phyloP scores from a whole-genome alignment of 1,284 basidiomycete species.

The Apiotrichum brassicae region DNA sequence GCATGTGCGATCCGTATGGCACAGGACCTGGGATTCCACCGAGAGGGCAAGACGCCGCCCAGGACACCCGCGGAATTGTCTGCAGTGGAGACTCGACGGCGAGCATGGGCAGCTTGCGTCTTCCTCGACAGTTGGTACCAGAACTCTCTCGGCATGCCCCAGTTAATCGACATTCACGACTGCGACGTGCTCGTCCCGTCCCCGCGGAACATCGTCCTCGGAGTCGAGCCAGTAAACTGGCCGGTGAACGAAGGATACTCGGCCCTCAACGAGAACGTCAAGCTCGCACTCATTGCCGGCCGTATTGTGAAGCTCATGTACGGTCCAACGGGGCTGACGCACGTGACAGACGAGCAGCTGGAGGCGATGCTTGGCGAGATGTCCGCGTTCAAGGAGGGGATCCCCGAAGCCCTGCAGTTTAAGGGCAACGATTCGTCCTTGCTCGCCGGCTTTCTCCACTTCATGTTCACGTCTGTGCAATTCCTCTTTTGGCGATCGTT shows the following conservation, averaged over 20 bases:
- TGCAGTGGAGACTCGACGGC: conserved; percentile 69
- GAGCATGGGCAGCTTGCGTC: conserved; percentile 85
- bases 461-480: conserved; percentile 76
- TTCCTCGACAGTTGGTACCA: conserved; percentile 77
- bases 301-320: conserved; percentile 77
- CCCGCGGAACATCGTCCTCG: conserved; percentile 53
- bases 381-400: conserved; percentile 44
- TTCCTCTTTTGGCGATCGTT: conserved; percentile 78
- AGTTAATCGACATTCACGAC: conserved; percentile 86
- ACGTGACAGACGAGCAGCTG: conserved; percentile 71
- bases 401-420: conserved; percentile 50
- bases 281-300: conserved; percentile 78
- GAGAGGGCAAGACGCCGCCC: conserved; percentile 48
- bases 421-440: conserved; percentile 56
- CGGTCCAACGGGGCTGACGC: conserved; percentile 76
- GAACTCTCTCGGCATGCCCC: conserved; percentile 50
- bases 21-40: conserved; percentile 84
- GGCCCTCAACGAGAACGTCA: conserved; percentile 62
- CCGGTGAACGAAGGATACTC: conserved; percentile 26
- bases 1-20: conserved; percentile 74
- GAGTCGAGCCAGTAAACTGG: conserved; percentile 56
- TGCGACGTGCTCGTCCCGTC: conserved; percentile 83
- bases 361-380: conserved; percentile 65
- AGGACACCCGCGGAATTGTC: conserved; percentile 34
- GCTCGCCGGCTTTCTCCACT: conserved; percentile 63